Evolutionary conservation across 495 filamentous ascomycete species (phyloP).

Genomic region (Aspergillus bridgeri): DNA sequence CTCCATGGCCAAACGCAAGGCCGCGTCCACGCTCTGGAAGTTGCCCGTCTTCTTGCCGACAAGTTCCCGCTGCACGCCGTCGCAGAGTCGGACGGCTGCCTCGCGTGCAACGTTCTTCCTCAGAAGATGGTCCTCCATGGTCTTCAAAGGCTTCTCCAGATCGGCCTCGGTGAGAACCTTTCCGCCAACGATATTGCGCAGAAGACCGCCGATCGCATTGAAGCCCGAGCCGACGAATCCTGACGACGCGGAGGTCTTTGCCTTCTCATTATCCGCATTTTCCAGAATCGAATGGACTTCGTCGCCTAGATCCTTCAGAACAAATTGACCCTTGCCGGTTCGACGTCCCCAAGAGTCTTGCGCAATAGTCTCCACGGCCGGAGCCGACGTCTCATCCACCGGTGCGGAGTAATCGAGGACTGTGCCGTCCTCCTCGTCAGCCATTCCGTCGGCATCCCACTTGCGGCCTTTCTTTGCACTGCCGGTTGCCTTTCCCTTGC

Average conservation of each 20-base stretch:
- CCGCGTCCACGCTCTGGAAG: constrained; percentile 87
- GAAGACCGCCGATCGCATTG: constrained; percentile 77
- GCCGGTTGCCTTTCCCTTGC: constrained; percentile 56
- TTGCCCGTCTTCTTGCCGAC: constrained; percentile 86
- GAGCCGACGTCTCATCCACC: constrained; percentile 48
- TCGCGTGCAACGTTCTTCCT: constrained; percentile 96
- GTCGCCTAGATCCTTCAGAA: constrained; percentile 87
- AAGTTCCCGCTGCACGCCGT: constrained; percentile 84
- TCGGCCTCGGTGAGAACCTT: constrained; percentile 85
- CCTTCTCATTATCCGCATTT: constrained; percentile 63
- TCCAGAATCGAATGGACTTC: constrained; percentile 87
- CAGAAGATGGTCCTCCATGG: constrained; percentile 92
- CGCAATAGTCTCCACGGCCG: constrained; percentile 67
- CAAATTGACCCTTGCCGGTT: constrained; percentile 85
- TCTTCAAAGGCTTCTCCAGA: constrained; percentile 84
- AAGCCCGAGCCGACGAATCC: constrained; percentile 75
- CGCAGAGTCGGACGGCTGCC: constrained; percentile 86
- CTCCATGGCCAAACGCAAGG: constrained; percentile 80
- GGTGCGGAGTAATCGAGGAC: constrained; percentile 82
- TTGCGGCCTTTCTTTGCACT: constrained; percentile 78
- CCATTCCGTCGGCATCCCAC: constrained; percentile 87
- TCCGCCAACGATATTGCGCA: constrained; percentile 91
- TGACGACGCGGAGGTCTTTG: constrained; percentile 41
- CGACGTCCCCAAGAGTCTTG: constrained; percentile 77
- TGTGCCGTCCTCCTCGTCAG: constrained; percentile 78